Base-by-base conservation (phyloP, 1,284 basidiomycete genomes). In the Cutaneotrichosporon cutaneum region DNA sequence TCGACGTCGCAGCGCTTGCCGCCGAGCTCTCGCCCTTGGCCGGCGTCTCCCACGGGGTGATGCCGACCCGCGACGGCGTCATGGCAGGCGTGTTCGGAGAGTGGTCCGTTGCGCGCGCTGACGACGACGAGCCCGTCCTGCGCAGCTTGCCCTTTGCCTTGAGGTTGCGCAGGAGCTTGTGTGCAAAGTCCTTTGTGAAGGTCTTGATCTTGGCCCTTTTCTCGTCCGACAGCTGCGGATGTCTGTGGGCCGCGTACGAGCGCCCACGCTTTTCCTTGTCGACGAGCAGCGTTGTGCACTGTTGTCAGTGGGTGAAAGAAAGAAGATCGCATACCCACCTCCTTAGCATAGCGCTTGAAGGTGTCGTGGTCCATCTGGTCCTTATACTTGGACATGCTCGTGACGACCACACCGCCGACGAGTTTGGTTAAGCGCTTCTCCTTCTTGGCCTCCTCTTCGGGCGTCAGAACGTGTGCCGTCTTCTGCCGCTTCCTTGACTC, bases 271-370 rank as follows among this genome's bases (percentile, higher is more conserved):
- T 94, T 83, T 99, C 96, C 79, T 96, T 98, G 61, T 92, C 89
- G 18, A 88, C 85, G 57, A 99, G 88, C 35, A 90, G 77, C 62
- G 88, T 83, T 0, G 94, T 90, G 61, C 92, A 82, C 88, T 91
- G 68, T 0, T 5, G 48, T 60, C 26, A 56, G 33, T 35, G 18
- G 39, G 39, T 47, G 8, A 33, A 1, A 1, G 8, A 22, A 22
- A 16, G 22, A n/a, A 39, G n/a, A n/a, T n/a, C n/a, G n/a, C n/a
- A n/a, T n/a, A n/a, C 84, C 67, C 68, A 93, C 94, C 85, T 98
- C 92, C 74, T 93, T 93, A 7, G 96, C 95, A 73, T 96, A 88
- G 73, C 88, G 89, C 83, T 99, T 99, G 84, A 99, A 98, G 57
- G 84, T 80, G 5, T 96, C 93, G 60, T 87, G 85, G 60, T 91